A percentile compares a stretch with the other conserved stretches of the same genome.
phyloP scores from a whole-genome alignment of 2,329 filamentous ascomycete genomes.

The Xylaria sp. region DNA sequence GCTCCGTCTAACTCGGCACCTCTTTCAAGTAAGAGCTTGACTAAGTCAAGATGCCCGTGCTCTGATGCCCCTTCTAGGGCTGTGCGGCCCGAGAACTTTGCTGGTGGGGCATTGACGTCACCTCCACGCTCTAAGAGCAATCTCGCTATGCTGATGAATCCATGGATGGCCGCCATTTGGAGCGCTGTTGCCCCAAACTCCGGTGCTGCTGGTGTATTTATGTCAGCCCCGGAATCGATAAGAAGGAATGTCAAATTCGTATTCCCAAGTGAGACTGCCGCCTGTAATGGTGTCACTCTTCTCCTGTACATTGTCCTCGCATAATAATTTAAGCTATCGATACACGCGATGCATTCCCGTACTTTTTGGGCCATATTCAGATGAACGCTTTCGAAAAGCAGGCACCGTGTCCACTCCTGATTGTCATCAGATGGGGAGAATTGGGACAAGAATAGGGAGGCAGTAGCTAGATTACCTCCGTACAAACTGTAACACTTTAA shows the following conservation, averaged over 20 bases:
- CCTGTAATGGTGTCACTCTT: conserved; percentile 10
- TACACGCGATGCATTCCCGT: neutral
- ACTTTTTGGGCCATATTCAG: neutral
- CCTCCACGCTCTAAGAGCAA: neutral
- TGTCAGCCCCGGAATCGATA: neutral
- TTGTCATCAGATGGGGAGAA: neutral
- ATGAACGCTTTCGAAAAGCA: conserved; percentile 6
- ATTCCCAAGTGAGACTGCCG: neutral
- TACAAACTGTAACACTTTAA: neutral
- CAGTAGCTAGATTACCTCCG: neutral
- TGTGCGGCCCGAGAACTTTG: neutral
- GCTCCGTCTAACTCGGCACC: conserved; percentile 9
- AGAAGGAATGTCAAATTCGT: conserved; percentile 30
- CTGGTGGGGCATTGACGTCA: neutral
- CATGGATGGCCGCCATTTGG: neutral
- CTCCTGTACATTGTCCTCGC: neutral
- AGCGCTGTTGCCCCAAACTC: neutral
- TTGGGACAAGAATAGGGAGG: neutral
- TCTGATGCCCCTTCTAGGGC: conserved; percentile 9
- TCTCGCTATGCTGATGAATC: neutral
- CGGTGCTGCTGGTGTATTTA: neutral
- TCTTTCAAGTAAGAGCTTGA: conserved; percentile 5
- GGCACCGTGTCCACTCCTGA: conserved; percentile 6
- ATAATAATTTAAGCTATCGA: neutral
- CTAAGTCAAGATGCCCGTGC: conserved; percentile 32